Percentiles rank a stretch among this genome's conserved stretches.
phyloP scores from a whole-genome alignment of 2,329 filamentous ascomycete genomes.

The Xylaria sp. region DNA sequence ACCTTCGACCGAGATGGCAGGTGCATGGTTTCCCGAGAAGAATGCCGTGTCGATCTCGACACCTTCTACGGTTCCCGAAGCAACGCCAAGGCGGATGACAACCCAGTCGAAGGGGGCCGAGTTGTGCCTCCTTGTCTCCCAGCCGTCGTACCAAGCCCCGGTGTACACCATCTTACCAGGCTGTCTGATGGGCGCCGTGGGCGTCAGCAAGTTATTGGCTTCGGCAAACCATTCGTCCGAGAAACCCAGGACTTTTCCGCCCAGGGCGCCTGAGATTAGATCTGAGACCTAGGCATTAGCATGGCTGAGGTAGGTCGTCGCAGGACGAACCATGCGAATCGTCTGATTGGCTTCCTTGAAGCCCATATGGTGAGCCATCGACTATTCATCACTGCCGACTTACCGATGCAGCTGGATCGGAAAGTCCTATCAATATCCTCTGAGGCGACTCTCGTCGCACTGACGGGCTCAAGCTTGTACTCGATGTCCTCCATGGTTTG shows the following conservation, averaged over 20 bases:
- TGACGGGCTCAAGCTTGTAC: slow-evolving; percentile 53
- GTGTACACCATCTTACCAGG: slow-evolving; percentile 64
- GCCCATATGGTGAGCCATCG: not conserved
- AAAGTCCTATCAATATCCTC: slow-evolving; percentile 58
- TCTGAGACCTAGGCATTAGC: slow-evolving; percentile 39
- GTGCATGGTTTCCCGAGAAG: slow-evolving; percentile 79
- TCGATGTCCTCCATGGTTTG: slow-evolving; percentile 39
- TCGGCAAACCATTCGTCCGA: slow-evolving; percentile 67
- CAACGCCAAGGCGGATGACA: slow-evolving; percentile 59
- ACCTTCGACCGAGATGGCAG: slow-evolving; percentile 71
- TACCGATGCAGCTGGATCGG: slow-evolving; percentile 57
- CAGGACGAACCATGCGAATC: not conserved
- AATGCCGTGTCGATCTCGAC: slow-evolving; percentile 76
- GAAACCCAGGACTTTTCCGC: slow-evolving; percentile 58
- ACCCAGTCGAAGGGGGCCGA: slow-evolving; percentile 61
- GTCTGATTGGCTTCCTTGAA: not conserved
- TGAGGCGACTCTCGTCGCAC: slow-evolving; percentile 43
- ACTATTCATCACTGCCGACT: slow-evolving; percentile 25
- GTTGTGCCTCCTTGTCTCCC: slow-evolving; percentile 65
- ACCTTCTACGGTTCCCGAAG: slow-evolving; percentile 66
- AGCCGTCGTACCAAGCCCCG: slow-evolving; percentile 67
- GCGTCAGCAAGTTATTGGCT: slow-evolving; percentile 58
- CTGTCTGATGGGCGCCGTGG: slow-evolving; percentile 57
- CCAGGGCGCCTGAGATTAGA: slow-evolving; percentile 55
- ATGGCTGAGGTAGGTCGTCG: not conserved